Evolutionary conservation across 345 rosid genomes (phyloP), one percentile per base, ranked within the genome.

Genomic region (Psidium friedrichsthalianum): DNA sequence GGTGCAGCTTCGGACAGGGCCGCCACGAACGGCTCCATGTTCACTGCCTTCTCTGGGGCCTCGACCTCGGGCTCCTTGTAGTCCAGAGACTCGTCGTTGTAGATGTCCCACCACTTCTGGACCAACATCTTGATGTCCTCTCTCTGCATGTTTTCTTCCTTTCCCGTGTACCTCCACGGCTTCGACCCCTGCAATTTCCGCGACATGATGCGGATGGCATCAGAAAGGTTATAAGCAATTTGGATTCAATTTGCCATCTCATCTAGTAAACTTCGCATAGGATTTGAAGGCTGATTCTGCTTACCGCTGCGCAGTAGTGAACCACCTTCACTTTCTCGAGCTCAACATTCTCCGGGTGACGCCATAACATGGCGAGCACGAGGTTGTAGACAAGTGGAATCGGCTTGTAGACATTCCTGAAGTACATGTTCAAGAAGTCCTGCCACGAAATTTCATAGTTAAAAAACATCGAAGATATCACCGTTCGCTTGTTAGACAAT

Each of bases 161-260:
- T 87, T 20, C 98, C 98, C 0, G 99, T 95, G 86, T 91, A 96
- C 87, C 98, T 96, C 99, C 99, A 95, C 32, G 99, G 99, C 90
- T 96, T 96, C 11, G 96, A 92, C 36, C 99, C 99, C 98, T 95
- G 40, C 29, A 12, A 2, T 64, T 64, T 8, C 76, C 44, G 2
- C 21, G 18, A 64, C 44, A 64, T 15, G 0, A 36, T 13, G 13
- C 47, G 9, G 78, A 69, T 18, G 11, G 25, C 47, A 18, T 20
- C 78, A 69, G 52, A 1, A 36, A 69, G 25, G 25, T 69, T 36
- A 44, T 44, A 36, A 36, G 80, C 47, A 9, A 9, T 69, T 69
- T 1, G 47, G 6, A 12, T 36, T 69, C 22, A 5, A 36, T 36
- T 36, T 1, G 5, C 7, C 25, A 18, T 69, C 80, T 36, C 47